Percentiles rank a stretch among this genome's conserved stretches.
phyloP scores from a whole-genome alignment of 2,329 filamentous ascomycete species.

The Dothideomycetes sp. region DNA sequence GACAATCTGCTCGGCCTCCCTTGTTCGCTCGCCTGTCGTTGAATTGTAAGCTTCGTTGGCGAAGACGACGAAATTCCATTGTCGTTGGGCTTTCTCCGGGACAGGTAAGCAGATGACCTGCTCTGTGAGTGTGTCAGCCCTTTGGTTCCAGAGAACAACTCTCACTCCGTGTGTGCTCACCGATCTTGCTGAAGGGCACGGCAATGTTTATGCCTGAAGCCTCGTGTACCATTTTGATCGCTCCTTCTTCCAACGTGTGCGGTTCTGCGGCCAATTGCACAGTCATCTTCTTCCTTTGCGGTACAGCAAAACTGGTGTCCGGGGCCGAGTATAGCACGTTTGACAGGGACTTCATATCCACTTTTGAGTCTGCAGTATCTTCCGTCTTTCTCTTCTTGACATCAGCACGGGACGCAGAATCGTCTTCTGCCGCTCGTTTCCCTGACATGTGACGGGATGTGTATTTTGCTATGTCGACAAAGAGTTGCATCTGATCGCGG shows the following conservation, averaged over 20 bases:
- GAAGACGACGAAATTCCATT: slow-evolving; percentile 54
- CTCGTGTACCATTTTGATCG: slow-evolving; percentile 40
- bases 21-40: slow-evolving; percentile 24
- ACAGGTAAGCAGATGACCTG: slow-evolving; percentile 54
- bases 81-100: slow-evolving; percentile 54
- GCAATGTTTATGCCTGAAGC: slow-evolving; percentile 42
- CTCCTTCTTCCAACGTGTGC: slow-evolving; percentile 21
- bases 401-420: background rate
- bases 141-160: background rate
- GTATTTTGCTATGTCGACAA: slow-evolving; percentile 42
- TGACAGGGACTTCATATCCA: slow-evolving; percentile 22
- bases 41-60: slow-evolving; percentile 44
- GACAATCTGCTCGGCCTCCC: slow-evolving; percentile 46
- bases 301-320: slow-evolving; percentile 53
- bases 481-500: slow-evolving; percentile 26
- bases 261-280: slow-evolving; percentile 42
- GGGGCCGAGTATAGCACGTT: slow-evolving; percentile 19
- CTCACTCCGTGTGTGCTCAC: slow-evolving; percentile 22
- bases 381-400: slow-evolving; percentile 11
- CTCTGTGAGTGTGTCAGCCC: slow-evolving; percentile 27
- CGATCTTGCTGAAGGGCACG: slow-evolving; percentile 40
- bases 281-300: slow-evolving; percentile 54
- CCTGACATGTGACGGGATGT: slow-evolving; percentile 23
- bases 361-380: background rate
- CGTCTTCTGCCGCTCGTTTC: slow-evolving; percentile 3